These are phyloP conservation scores for Mortierella sp. DNA, from an alignment of 371 early-diverging fungal genomes.

Conservation along the genomic window DNA sequence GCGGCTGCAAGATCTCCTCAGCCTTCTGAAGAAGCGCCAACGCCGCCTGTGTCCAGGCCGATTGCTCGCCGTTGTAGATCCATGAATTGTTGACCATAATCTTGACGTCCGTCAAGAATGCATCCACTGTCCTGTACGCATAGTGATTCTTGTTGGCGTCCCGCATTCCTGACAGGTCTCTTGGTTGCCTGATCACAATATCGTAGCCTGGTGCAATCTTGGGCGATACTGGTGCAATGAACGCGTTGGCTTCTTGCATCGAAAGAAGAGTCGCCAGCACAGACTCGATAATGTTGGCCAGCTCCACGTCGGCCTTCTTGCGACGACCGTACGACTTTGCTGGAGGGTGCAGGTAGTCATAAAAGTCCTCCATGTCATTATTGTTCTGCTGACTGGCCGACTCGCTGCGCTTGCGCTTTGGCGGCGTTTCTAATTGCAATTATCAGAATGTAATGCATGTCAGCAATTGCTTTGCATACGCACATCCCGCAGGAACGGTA, in stretches of 20 bases:
- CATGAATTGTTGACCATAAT: slow-evolving; percentile 58
- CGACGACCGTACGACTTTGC: slow-evolving; percentile 51
- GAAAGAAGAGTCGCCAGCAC: slow-evolving; percentile 41
- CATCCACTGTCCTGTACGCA: slow-evolving; percentile 48
- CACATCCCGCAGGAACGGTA: neutral
- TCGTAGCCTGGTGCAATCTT: slow-evolving; percentile 59
- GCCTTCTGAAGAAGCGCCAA: slow-evolving; percentile 30
- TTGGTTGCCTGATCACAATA: slow-evolving; percentile 53
- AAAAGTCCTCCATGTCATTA: slow-evolving; percentile 35
- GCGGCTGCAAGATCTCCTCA: slow-evolving; percentile 42
- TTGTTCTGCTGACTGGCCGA: slow-evolving; percentile 30
- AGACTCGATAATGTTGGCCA: slow-evolving; percentile 55
- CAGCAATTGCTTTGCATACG: neutral
- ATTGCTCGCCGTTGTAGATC: slow-evolving; percentile 51
- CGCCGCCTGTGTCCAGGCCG: slow-evolving; percentile 44
- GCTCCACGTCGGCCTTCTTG: slow-evolving; percentile 53
- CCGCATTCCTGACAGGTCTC: slow-evolving; percentile 55
- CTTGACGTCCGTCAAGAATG: slow-evolving; percentile 52
- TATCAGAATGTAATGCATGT: neutral
- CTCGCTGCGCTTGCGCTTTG: slow-evolving; percentile 57
- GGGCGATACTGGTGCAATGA: slow-evolving; percentile 49
- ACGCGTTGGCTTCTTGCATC: slow-evolving; percentile 53
- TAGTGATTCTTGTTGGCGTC: slow-evolving; percentile 58
- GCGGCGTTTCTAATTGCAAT: slow-evolving; percentile 15
- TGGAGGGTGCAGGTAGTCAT: slow-evolving; percentile 36